Evolutionary conservation across 805 yeast species (phyloP), one percentile per base, ranked within the genome.

Genomic region (Wickerhamiella qilinensis): DNA sequence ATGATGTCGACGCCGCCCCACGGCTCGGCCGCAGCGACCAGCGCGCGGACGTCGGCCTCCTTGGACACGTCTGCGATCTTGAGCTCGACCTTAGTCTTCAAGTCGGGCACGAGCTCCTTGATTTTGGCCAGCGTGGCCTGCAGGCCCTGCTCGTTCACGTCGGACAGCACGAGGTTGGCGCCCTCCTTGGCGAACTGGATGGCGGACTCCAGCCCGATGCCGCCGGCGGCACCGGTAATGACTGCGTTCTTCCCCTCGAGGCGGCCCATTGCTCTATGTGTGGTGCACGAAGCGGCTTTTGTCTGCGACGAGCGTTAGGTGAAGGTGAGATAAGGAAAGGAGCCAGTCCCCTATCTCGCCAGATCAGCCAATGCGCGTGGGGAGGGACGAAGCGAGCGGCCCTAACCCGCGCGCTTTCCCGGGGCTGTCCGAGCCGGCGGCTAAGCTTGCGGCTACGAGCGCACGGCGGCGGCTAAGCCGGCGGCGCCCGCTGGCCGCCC

Each of bases 131-230:
- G 54, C 2, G 95, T 85, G 55, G 79, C 80, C 49, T 63, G 69
- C 11, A 57, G 44, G 3, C 47, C 54, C 17, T 40, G 46, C 16
- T 47, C 53, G 40, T 55, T 55, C 51, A 84, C 77, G 57, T 85
- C 95, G 49, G 84, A 81, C 30, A 84, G 80, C 30, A 85, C 81
- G 44, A 84, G 88, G 59, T 76, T 80, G 30, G 94, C 93, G 44
- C 94, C 95, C 55, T 82, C 84, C 50, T 67, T 72, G 40, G 85
- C 93, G 57, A 78, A 81, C 59, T 73, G 73, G 38, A 73, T 60
- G 6, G 94, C 91, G 56, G 60, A 46, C 38, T 57, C 61, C 25
- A 57, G 47, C 7, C 61, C 61, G 40, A 57, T 57, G 27, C 61
- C 61, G n/a, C 60, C 60, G n/a, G 59, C 61, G 17, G 60, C 60